Base-by-base conservation (phyloP, 2,329 filamentous ascomycete genomes). In the Exophiala dermatitidis region DNA sequence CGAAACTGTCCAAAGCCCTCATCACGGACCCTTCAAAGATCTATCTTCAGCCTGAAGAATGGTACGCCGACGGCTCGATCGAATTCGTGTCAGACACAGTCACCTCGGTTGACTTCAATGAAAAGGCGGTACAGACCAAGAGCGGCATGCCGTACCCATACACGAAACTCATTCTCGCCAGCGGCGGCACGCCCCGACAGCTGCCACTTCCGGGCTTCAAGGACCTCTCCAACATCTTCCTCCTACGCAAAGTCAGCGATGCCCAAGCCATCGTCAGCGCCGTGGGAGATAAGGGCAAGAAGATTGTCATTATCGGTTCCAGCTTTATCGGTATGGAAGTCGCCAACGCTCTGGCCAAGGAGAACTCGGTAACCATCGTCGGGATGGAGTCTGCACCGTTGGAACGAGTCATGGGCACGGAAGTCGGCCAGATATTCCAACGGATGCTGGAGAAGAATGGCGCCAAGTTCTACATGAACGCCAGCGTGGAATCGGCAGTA, bases 261-360 rank as follows among this genome's bases (percentile, higher is more conserved):
- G 81, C 84, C 0, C 82, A 90, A 67, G 78, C 77, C 54, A 96
- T 98, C 60, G 77, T 89, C 29, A 77, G 75, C 1, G 88, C 89
- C 4, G 86, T 95, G 44, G 89, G 89, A 4, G 74, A 80, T 31
- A 81, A 88, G 41, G 83, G 82, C 54, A 96, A 95, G 78, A 96
- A 95, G 70, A 83, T 98, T 61, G 89, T 95, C 44, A 78, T 98
- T 9, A 77, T 98, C 50, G 93, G 93, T 38, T 91, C 86, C 54
- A 95, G 89, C 0, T 98, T 98, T 71, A 98, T 98, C 66, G 93
- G 93, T 38, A 94, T 98, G 87, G 93, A 98, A 71, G 81, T 94
- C n/a, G 91, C 87, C 57, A 93, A 90, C 59, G 85, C 75, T 49
- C 73, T 94, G 0, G 84, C 86, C 42, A 86, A 85, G 63, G 85